Base-by-base conservation (phyloP, 2,329 filamentous ascomycete species). In the Parastagonospora nodorum region DNA sequence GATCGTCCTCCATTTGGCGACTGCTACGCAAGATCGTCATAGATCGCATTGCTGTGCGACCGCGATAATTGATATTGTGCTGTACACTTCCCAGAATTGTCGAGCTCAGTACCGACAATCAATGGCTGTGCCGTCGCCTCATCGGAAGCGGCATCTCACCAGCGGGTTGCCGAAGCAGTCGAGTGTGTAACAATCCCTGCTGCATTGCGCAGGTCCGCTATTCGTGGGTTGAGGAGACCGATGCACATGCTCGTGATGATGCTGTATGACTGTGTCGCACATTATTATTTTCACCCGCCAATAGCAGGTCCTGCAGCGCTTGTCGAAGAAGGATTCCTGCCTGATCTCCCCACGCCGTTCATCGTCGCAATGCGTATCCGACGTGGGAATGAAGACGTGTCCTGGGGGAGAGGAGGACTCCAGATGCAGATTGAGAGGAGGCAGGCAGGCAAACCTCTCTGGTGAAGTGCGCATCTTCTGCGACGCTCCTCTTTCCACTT, bases 191-290 rank as follows among this genome's bases (percentile, higher is more conserved):
- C 19, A 37, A 27, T 24, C 45, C 45, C 37, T 30, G 31, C n/a
- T 45, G 48, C 52, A 58, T 53, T 50, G 57, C 59, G 47, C 54
- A 57, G 60, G 45, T 48, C 32, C 45, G 29, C 36, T 46, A 64
- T 67, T 65, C 51, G 60, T 54, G 55, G 59, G 55, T 44, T 29
- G 29, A 46, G 46, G 38, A 11, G 35, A 48, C 29, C 48, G 47
- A 48, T 48, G 51, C 45, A 46, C 38, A 45, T 15, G 28, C 31
- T 24, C 45, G 50, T 54, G 55, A 58, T 62, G 58, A 63, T 59
- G 63, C 43, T 57, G 62, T 59, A 70, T 71, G 69, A 71, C 69
- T 72, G 69, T 71, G 48, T 48, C 40, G 32, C 41, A 46, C 40
- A 44, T 38, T 42, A 44, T 38, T 42, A 24, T 38, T 35, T 29